These are phyloP conservation scores for Penicillium sp. DNA, from an alignment of 2,329 filamentous ascomycete genomes.

Conservation along the genomic window DNA sequence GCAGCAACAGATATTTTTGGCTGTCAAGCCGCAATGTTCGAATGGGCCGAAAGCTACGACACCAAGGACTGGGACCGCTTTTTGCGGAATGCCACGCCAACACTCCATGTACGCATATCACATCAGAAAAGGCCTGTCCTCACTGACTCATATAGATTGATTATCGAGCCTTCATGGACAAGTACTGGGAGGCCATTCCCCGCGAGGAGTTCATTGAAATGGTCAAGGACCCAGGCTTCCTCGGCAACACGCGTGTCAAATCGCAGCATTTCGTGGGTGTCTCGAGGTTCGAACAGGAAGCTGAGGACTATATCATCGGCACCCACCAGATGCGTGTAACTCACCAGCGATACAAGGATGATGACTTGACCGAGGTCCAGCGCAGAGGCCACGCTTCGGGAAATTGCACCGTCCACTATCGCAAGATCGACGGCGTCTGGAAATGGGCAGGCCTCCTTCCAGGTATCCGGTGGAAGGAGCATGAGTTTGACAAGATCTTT, in stretches of 20 bases:
- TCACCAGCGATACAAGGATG: slow-evolving; percentile 56
- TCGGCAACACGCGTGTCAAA: slow-evolving; percentile 57
- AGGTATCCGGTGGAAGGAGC: slow-evolving; percentile 10
- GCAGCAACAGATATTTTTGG: neutral
- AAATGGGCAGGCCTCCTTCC: slow-evolving; percentile 57
- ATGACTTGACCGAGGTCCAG: slow-evolving; percentile 41
- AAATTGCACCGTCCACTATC: slow-evolving; percentile 55
- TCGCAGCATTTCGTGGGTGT: slow-evolving; percentile 62
- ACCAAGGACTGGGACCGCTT: slow-evolving; percentile 40
- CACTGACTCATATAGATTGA: slow-evolving; percentile 53
- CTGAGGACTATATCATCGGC: slow-evolving; percentile 54
- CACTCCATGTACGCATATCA: slow-evolving; percentile 8
- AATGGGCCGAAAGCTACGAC: slow-evolving; percentile 45
- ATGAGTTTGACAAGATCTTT: neutral
- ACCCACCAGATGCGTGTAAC: slow-evolving; percentile 58
- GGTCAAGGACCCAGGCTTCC: slow-evolving; percentile 51
- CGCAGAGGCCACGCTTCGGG: slow-evolving; percentile 58
- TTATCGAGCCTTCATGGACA: slow-evolving; percentile 59
- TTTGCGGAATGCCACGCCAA: slow-evolving; percentile 39
- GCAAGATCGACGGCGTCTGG: slow-evolving; percentile 55
- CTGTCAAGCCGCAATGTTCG: slow-evolving; percentile 20
- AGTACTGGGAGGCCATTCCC: slow-evolving; percentile 47
- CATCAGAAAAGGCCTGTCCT: neutral
- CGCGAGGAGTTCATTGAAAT: slow-evolving; percentile 56
- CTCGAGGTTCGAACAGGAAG: slow-evolving; percentile 54